phyloP scores from a whole-genome alignment of 2,329 filamentous ascomycete genomes.

The Aureobasidium sp. region DNA sequence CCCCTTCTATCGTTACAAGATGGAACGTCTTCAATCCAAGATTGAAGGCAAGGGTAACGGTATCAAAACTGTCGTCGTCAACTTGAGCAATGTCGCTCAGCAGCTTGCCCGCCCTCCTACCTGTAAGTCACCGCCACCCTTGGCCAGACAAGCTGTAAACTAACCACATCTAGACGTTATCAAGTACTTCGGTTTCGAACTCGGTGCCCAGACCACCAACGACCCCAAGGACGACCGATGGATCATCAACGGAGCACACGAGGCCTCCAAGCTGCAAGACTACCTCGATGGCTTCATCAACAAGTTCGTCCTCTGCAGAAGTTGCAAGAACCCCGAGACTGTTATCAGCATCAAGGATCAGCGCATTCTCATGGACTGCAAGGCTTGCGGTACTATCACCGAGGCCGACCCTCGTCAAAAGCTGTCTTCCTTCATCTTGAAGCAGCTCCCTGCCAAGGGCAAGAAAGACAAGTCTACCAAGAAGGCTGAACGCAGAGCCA shows the following conservation, averaged over 20 bases:
- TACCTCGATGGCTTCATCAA: conserved; percentile 97
- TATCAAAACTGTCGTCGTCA: conserved; percentile 98
- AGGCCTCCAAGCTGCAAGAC: conserved; percentile 91
- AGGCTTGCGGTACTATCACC: conserved; percentile 90
- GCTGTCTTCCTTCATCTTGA: conserved; percentile 93
- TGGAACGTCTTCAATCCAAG: conserved; percentile 98
- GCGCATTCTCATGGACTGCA: conserved; percentile 90
- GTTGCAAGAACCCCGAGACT: conserved; percentile 99
- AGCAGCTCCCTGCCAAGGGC: conserved; percentile 85
- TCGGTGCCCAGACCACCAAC: conserved; percentile 96
- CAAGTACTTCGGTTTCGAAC: conserved; percentile 99
- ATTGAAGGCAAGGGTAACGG: conserved; percentile 99
- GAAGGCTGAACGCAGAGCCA: conserved; percentile 78
- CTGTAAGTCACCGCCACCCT: conserved; percentile 37
- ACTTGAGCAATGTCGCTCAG: conserved; percentile 85
- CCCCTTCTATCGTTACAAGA: conserved; percentile 99
- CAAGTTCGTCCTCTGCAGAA: conserved; percentile 98
- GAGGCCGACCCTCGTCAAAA: conserved; percentile 91
- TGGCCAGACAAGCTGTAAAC: not conserved
- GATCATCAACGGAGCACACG: conserved; percentile 99
- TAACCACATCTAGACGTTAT: conserved; percentile 58
- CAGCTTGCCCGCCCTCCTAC: conserved; percentile 86
- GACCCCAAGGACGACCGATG: conserved; percentile 96
- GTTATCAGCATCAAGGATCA: conserved; percentile 85
- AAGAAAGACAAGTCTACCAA: conserved; percentile 97